phyloP scores from a whole-genome alignment of 1,284 basidiomycete species.

The Ustilago curta region DNA sequence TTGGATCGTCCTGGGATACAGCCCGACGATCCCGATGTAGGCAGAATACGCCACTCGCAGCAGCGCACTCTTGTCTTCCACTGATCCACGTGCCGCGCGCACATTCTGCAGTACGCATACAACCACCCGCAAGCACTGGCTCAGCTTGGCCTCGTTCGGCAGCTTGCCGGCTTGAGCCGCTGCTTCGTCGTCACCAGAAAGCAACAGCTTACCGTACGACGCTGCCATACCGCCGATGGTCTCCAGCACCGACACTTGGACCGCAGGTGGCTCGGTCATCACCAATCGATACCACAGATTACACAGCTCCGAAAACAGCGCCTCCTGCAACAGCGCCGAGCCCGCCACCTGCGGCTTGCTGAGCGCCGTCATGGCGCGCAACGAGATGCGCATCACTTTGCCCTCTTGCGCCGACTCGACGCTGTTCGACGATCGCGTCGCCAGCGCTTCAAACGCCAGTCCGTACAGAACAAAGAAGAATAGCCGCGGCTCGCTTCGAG shows the following conservation, averaged over 20 bases:
- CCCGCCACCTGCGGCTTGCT: conserved; percentile 84
- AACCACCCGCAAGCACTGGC: conserved; percentile 85
- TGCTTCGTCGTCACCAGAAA: conserved; percentile 48
- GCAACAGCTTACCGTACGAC: conserved; percentile 72
- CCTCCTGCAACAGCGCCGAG: conserved; percentile 78
- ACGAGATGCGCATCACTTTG: conserved; percentile 72
- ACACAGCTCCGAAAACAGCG: conserved; percentile 89
- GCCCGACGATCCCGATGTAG: conserved; percentile 76
- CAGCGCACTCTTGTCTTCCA: conserved; percentile 73
- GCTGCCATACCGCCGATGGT: conserved; percentile 78
- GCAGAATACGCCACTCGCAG: conserved; percentile 78
- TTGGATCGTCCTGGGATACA: conserved; percentile 74
- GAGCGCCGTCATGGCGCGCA: conserved; percentile 83
- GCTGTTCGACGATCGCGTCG: conserved; percentile 74
- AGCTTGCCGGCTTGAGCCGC: conserved; percentile 63
- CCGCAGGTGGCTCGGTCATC: conserved; percentile 81
- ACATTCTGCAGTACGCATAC: conserved; percentile 81
- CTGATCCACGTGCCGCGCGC: conserved; percentile 71
- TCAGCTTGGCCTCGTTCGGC: conserved; percentile 71
- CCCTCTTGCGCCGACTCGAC: conserved; percentile 70
- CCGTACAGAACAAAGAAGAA: conserved; percentile 93
- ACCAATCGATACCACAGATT: conserved; percentile 89
- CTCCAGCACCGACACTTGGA: conserved; percentile 82
- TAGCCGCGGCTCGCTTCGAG: conserved; percentile 76
- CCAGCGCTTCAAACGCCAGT: conserved; percentile 88